Evolutionary conservation across 805 yeast species (phyloP), one percentile per base, ranked within the genome.

Genomic region (Candida pseudoglaebosa): DNA sequence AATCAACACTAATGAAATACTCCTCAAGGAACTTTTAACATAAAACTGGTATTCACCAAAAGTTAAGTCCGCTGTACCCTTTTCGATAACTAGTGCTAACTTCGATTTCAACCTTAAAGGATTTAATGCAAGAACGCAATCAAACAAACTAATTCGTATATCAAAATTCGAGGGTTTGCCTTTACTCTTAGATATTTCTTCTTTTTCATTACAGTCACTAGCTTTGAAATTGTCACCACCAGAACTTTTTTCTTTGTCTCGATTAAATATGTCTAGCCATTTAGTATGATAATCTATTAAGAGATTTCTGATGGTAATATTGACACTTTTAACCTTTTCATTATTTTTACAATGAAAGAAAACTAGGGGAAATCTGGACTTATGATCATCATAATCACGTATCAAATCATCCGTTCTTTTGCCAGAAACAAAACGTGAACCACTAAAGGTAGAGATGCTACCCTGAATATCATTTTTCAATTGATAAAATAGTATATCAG

Each of bases 31-130:
- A 9, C 74, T 52, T 39, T 70, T 75, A 4, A 70, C 42, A 40
- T 54, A 57, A 10, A 57, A 53, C 29, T 57, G 67, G 17, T 55
- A 48, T 2, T 43, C 47, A 8, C 54, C 67, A 13, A 70, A 43
- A 1, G 64, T 55, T 1, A 81, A 37, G 34, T 78, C 84, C 4
- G 76, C 59, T 31, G 61, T 75, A 4, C 85, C 89, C 38, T 72
- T 73, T 9, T 71, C 66, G 0, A 84, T 42, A 1, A 75, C 61
- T 4, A 86, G 36, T 4, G 68, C 57, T 0, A 80, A 71, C 43
- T 79, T 78, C n/a, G 83, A 70, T 0, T 51, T 48, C 13, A 87
- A 53, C 38, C 81, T 59, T 6, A 77, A 76, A 0, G 96, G 95
- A 19, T 67, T 72, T 18, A 87, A 52, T 0, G 84, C 84, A 24